phyloP scores from a whole-genome alignment of 805 yeast species.

The Ogataea glucozyma region DNA sequence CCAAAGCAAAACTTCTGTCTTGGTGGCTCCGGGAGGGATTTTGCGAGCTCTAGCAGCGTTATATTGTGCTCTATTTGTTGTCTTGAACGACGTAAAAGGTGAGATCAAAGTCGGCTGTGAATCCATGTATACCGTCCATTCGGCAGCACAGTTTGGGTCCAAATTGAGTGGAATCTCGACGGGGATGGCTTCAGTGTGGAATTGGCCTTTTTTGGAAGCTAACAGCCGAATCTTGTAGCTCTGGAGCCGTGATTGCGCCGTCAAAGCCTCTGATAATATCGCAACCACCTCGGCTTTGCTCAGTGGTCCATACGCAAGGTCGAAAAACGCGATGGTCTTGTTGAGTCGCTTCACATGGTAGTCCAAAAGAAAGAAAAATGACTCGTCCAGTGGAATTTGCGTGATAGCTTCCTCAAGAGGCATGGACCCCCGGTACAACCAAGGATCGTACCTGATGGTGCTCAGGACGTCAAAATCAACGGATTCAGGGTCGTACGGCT shows the following conservation, averaged over 20 bases:
- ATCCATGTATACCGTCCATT: constrained; percentile 69
- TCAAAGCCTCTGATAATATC: constrained; percentile 41
- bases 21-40: constrained; percentile 33
- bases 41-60: constrained; percentile 57
- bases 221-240: constrained; percentile 52
- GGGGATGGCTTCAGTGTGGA: constrained; percentile 37
- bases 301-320: constrained; percentile 40
- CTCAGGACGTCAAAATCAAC: constrained; percentile 57
- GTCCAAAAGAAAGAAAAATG: constrained; percentile 59
- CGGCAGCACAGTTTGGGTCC: constrained; percentile 11
- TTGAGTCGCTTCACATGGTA: constrained; percentile 65
- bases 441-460: constrained; percentile 77
- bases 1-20: constrained; percentile 68
- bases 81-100: constrained; percentile 85
- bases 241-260: constrained; percentile 29
- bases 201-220: constrained; percentile 31
- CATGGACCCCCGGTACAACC: constrained; percentile 35
- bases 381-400: constrained; percentile 26
- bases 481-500: constrained; percentile 17
- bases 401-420: constrained; percentile 28
- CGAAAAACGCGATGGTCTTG: constrained; percentile 55
- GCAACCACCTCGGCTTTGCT: constrained; percentile 43
- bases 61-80: constrained; percentile 71
- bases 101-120: constrained; percentile 52
- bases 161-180: constrained; percentile 8